Conservation (phyloP, 2,329 filamentous ascomycete genomes). For the Arthrinium puccinioides region DNA sequence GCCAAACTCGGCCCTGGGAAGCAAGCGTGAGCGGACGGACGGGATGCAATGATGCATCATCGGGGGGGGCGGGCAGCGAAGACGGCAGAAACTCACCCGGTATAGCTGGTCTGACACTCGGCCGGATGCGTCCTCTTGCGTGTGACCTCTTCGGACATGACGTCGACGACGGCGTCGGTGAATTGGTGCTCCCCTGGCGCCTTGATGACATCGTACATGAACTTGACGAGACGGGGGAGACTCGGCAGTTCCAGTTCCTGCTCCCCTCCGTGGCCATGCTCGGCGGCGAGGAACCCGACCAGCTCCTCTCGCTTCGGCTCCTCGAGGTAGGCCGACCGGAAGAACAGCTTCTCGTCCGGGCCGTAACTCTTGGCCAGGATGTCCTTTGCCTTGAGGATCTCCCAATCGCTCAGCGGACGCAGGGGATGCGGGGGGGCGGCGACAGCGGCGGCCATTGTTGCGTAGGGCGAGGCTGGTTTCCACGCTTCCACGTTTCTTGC, state of each 20-base stretch:
- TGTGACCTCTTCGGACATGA: constrained; percentile 23
- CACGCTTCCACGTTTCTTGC: too few species aligned
- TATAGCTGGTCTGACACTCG: constrained; percentile 29
- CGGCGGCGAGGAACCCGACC: constrained; percentile 16
- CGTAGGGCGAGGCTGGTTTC: too few species aligned
- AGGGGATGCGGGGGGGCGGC: constrained; percentile 16
- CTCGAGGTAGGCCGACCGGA: constrained; percentile 18
- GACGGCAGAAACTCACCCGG: constrained; percentile 14
- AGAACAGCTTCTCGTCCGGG: constrained; percentile 15
- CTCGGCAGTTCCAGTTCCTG: neutral
- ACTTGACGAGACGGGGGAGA: constrained; percentile 34
- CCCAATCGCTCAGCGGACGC: constrained; percentile 18
- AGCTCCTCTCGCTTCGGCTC: constrained; percentile 20
- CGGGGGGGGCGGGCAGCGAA: neutral
- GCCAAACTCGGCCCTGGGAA: constrained; percentile 24
- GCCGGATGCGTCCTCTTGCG: constrained; percentile 16
- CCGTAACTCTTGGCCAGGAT: constrained; percentile 15
- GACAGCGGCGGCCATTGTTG: neutral
- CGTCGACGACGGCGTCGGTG: constrained; percentile 30
- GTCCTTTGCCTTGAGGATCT: constrained; percentile 17
- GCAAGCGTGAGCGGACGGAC: neutral
- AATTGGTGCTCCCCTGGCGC: constrained; percentile 20
- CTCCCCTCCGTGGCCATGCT: constrained; percentile 22
- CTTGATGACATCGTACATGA: constrained; percentile 35
- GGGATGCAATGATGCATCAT: neutral